phyloP scores from a whole-genome alignment of 108 stramenopile species.

The Epithemia pelagica region DNA sequence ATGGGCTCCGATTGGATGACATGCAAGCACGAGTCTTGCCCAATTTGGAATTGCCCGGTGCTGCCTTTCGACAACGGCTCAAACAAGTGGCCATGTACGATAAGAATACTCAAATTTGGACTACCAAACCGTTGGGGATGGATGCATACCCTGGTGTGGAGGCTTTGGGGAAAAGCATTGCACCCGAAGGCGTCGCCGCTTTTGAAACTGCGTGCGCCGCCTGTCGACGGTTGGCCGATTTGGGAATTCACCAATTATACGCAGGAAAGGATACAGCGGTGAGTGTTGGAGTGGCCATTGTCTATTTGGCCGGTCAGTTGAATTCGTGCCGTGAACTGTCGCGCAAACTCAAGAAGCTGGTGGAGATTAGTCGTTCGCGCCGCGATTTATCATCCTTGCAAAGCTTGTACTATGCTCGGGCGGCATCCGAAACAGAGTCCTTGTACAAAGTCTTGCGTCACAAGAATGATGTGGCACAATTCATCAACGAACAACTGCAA shows the following conservation, averaged over 20 bases:
- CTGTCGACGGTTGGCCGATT: constrained; percentile 53
- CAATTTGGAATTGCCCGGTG: constrained; percentile 37
- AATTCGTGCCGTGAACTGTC: constrained; percentile 50
- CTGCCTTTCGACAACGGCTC: constrained; percentile 54
- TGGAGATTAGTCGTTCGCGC: constrained; percentile 43
- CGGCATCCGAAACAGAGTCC: constrained; percentile 45
- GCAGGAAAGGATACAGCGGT: constrained; percentile 44
- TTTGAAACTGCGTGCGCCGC: constrained; percentile 62
- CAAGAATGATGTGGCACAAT: constrained; percentile 77
- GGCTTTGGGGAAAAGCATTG: constrained; percentile 43
- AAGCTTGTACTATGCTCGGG: constrained; percentile 50
- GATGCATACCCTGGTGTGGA: constrained; percentile 80
- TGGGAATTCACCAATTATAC: constrained; percentile 71
- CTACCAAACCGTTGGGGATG: constrained; percentile 47
- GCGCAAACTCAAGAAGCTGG: constrained; percentile 55
- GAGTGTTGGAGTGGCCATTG: constrained; percentile 64
- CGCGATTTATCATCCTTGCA: constrained; percentile 34
- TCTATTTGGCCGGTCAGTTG: constrained; percentile 65
- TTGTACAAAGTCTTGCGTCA: constrained; percentile 54
- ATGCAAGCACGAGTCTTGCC: constrained; percentile 62
- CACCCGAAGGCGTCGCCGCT: constrained; percentile 70
- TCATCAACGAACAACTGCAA: constrained; percentile 82
- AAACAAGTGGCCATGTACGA: constrained; percentile 80
- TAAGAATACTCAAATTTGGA: constrained; percentile 69
- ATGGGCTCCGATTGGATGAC: constrained; percentile 60